Base-by-base conservation (phyloP, 306 rosid genomes). In the Vicia sativa region DNA sequence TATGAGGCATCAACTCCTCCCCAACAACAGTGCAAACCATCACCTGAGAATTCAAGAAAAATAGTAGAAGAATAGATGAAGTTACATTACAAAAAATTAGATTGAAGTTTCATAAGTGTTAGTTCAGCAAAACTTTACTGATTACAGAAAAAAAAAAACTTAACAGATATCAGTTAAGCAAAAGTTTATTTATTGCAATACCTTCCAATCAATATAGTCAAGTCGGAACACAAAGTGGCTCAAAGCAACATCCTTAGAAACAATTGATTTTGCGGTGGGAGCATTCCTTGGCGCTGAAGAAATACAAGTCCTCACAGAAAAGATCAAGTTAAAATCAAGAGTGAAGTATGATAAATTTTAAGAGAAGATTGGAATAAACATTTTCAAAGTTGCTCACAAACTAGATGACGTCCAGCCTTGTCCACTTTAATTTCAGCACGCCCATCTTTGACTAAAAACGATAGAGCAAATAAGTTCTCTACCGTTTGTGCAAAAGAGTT, bases 161-260 rank as follows among this genome's bases (percentile, higher is more conserved):
- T n/a, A n/a, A n/a, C n/a, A n/a, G n/a, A n/a, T n/a, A n/a, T n/a
- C n/a, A n/a, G n/a, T n/a, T n/a, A n/a, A n/a, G n/a, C n/a, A n/a
- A n/a, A n/a, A n/a, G n/a, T n/a, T n/a, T n/a, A n/a, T n/a, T n/a
- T n/a, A n/a, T n/a, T n/a, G n/a, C 7, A 6, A 31, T 74, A 83
- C 87, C 87, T 83, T 80, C 87, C 87, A 80, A 57, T 83, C 87
- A 15, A 35, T 67, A 35, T 46, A 83, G 70, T 83, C 87, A 62
- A 77, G 74, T 71, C 87, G 74, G 77, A 83, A 83, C 19, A 83
- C 68, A 64, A 83, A 77, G 59, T 83, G 87, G 38, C 57, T 80
- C 68, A 42, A 37, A 77, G 82, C 29, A 71, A 80, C 85, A 41
- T 67, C 77, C 68, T 18, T 57, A 4, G 81, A 63, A 52, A n/a